Percentiles rank a stretch among this genome's conserved stretches.
Evolutionary conservation across 2,329 filamentous ascomycete genomes (phyloP).

Genomic region (Fusarium sp.): DNA sequence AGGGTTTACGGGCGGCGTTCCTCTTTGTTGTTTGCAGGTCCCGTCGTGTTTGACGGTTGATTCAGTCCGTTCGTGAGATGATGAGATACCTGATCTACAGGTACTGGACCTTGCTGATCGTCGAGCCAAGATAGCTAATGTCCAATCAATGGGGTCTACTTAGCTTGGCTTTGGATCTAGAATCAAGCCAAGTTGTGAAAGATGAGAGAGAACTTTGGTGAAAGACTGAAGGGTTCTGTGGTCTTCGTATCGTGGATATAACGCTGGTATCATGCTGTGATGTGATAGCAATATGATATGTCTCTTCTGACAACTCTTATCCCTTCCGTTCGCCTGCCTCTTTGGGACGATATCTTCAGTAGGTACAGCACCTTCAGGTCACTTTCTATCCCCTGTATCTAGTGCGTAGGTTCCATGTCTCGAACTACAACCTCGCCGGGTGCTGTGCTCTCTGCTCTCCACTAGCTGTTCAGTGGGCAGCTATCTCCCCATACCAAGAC

Average conservation of each 20-base stretch:
- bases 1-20: neutral
- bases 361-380: constrained; percentile 13
- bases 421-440: constrained; percentile 17
- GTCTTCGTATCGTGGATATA: constrained; percentile 4
- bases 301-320: constrained; percentile 10
- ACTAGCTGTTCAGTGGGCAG: neutral
- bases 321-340: constrained; percentile 22
- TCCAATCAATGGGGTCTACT: neutral
- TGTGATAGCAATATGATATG: neutral
- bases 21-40: constrained; percentile 10
- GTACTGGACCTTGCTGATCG: constrained; percentile 24
- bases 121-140: constrained; percentile 11
- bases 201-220: constrained; percentile 10
- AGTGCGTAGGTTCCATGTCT: neutral
- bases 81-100: constrained; percentile 30
- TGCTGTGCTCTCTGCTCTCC: neutral
- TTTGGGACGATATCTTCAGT: constrained; percentile 14
- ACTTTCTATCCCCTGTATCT: constrained; percentile 13
- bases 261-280: neutral
- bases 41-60: constrained; percentile 1
- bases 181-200: constrained; percentile 1
- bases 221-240: neutral
- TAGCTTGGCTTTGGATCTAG: constrained; percentile 19
- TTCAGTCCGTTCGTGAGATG: neutral
- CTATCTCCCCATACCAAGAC: constrained; percentile 24